Conservation (phyloP, 2,329 filamentous ascomycete species). For the Fusarium keratoplasticum region DNA sequence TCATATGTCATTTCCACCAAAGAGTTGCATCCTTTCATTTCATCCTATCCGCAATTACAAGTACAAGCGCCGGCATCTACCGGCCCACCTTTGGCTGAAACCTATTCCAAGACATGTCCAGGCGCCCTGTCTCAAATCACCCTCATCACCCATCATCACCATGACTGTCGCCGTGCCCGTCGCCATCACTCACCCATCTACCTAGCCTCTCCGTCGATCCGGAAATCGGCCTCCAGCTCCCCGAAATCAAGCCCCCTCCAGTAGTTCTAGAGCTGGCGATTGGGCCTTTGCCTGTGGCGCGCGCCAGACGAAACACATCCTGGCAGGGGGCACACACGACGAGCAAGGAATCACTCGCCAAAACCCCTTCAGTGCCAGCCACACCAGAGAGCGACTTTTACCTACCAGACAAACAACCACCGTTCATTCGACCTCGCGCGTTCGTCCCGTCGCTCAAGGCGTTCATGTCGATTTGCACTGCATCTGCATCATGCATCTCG, state of each 20-base stretch:
- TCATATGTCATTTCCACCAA: neutral
- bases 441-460: conserved; percentile 32
- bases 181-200: neutral
- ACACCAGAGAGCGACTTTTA: neutral
- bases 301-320: conserved; percentile 44
- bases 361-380: neutral
- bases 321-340: conserved; percentile 2
- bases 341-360: neutral
- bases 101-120: conserved; percentile 6
- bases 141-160: neutral
- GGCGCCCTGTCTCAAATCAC: conserved; percentile 3
- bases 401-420: neutral
- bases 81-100: conserved; percentile 24
- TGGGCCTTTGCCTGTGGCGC: conserved; percentile 34
- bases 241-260: conserved; percentile 21
- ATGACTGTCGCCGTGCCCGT: neutral
- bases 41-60: neutral
- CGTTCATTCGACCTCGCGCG: conserved; percentile 16
- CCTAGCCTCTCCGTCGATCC: conserved; percentile 20
- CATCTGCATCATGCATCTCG: conserved; percentile 40
- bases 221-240: conserved; percentile 29
- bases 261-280: conserved; percentile 4
- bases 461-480: conserved; percentile 34
- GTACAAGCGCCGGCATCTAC: conserved; percentile 8
- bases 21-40: neutral